phyloP scores from a whole-genome alignment of 257 asterid species.

The Thymus mandschuricus region DNA sequence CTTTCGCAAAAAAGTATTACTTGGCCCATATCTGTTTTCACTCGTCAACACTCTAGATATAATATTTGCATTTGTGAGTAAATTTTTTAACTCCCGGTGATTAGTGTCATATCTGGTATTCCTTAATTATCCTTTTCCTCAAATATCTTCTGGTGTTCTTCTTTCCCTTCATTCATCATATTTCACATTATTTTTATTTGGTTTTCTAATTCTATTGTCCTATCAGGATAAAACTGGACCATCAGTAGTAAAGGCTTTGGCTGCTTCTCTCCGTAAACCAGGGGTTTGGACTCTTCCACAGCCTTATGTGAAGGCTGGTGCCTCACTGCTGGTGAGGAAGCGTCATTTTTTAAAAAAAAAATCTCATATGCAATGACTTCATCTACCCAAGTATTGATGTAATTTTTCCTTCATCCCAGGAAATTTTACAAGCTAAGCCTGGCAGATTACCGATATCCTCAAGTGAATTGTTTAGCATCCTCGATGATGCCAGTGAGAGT shows the following conservation, averaged over 20 bases:
- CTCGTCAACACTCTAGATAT: constrained; percentile 13
- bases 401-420: constrained; percentile 55
- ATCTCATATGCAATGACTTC: constrained; percentile 22
- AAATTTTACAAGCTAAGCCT: constrained; percentile 71
- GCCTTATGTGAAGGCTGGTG: constrained; percentile 74
- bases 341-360: constrained; percentile 10
- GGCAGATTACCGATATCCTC: constrained; percentile 73
- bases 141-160: constrained; percentile 11
- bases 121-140: neutral
- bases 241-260: constrained; percentile 56
- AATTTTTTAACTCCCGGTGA: neutral
- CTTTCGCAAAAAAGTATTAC: neutral
- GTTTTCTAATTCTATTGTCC: constrained; percentile 23
- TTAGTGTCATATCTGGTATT: constrained; percentile 3
- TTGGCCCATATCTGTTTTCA: constrained; percentile 1
- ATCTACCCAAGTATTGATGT: constrained; percentile 23
- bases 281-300: constrained; percentile 77
- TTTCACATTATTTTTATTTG: constrained; percentile 25
- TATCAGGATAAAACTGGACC: constrained; percentile 78
- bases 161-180: constrained; percentile 2
- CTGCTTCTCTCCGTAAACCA: constrained; percentile 59
- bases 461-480: constrained; percentile 71
- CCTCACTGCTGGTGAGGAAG: constrained; percentile 66
- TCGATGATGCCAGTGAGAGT: constrained; percentile 94
- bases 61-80: constrained; percentile 2